Evolutionary conservation across 129 eudicot species (phyloP), one percentile per base, ranked within the genome.

Genomic region (carrot (Daucus carota)): DNA sequence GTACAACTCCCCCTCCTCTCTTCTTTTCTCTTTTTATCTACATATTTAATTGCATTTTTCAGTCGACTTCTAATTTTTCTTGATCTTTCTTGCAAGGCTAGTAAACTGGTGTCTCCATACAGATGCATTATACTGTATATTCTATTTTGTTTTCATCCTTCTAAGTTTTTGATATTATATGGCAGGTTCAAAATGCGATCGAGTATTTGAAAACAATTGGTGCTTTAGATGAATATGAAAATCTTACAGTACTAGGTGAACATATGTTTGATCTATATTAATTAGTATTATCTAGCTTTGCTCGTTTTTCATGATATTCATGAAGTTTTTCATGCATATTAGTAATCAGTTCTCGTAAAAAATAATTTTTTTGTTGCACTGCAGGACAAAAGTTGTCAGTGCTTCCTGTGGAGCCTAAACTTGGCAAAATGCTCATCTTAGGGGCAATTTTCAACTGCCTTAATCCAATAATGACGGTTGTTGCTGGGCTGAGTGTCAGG

Each of bases 321-420:
- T 60, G 17, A 46, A 34, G 44, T 13, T 70, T 16, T 11, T 8
- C 16, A 41, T 20, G 28, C 74, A 59, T 29, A 41, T 78, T 5
- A 13, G 22, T 57, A 54, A 57, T 24, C 38, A 46, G 40, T 75
- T 15, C 38, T 66, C 13, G 41, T 42, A 48, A 66, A 66, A 32
- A 18, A 77, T 40, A 59, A 16, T 60, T 44, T 77, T 72, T 50
- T 40, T 29, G 71, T 73, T 62, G 62, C 43, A 65, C 36, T 78
- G 60, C 84, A 93, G 98, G 98, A 24, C 96, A 80, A 43, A 82
- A 90, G 73, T 81, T 93, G 79, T 87, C 98, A 4, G 87, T 86
- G 91, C 97, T 93, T 84, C 98, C 97, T 28, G 98, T 93, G 62
- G 98, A 93, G 83, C 98, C 98, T 26, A 93, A 93, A 79, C 88